Percentiles rank a stretch among this genome's conserved stretches.
These are phyloP conservation scores for Pestalotiopsis sp. DNA, from an alignment of 2,329 filamentous ascomycete species.

Conservation along the genomic window DNA sequence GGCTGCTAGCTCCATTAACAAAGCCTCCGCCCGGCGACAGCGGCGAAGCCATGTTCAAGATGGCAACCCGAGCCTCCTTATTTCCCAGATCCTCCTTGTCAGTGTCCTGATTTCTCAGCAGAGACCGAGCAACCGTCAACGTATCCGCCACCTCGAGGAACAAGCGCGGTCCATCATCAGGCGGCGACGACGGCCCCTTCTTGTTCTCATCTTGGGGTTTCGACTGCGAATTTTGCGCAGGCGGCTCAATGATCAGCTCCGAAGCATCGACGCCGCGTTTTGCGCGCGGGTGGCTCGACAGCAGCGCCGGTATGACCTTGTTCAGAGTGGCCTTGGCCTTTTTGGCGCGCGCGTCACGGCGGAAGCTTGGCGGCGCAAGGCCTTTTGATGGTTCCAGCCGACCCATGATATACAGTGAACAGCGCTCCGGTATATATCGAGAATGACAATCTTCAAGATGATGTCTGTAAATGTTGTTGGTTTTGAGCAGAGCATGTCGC, in stretches of 20 bases:
- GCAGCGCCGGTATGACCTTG: slow-evolving; percentile 58
- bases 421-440: not conserved
- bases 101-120: slow-evolving; percentile 22
- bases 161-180: slow-evolving; percentile 35
- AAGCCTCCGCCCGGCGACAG: slow-evolving; percentile 64
- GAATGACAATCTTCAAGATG: not conserved
- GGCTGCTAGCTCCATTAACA: slow-evolving; percentile 58
- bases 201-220: not conserved
- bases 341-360: slow-evolving; percentile 47
- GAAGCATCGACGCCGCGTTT: slow-evolving; percentile 55
- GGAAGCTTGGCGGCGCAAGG: slow-evolving; percentile 30
- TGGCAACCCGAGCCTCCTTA: slow-evolving; percentile 41
- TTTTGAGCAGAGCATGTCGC: not conserved
- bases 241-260: slow-evolving; percentile 46
- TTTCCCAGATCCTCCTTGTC: slow-evolving; percentile 18
- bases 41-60: slow-evolving; percentile 68
- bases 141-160: slow-evolving; percentile 53
- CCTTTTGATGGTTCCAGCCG: slow-evolving; percentile 32
- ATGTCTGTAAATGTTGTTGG: not conserved
- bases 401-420: slow-evolving; percentile 23
- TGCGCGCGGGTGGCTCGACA: slow-evolving; percentile 56
- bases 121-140: slow-evolving; percentile 50
- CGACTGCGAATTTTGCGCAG: slow-evolving; percentile 8
- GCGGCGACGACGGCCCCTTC: not conserved
- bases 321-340: slow-evolving; percentile 60